A percentile compares a stretch with the other conserved stretches of the same genome.
Conservation (phyloP, 805 yeast genomes). For the Zygosaccharomyces siamensis region DNA sequence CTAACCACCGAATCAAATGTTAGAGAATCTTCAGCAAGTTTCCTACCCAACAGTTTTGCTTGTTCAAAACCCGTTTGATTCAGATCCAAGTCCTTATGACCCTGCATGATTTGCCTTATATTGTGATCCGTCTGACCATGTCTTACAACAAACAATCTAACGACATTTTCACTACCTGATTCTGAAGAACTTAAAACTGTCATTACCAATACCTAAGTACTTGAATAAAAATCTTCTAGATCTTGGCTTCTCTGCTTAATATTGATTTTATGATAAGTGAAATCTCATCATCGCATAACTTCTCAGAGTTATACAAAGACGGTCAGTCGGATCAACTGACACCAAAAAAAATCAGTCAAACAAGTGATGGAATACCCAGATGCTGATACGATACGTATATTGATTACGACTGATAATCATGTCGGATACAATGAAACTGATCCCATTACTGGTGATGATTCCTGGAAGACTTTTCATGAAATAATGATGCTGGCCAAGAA, state of each 20-base stretch:
- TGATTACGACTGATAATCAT: conserved; percentile 92
- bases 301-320: background rate
- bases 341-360: background rate
- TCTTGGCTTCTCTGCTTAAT: background rate
- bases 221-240: background rate
- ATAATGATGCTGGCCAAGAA: conserved; percentile 65
- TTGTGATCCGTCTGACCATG: conserved; percentile 86
- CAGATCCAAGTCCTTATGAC: conserved; percentile 62
- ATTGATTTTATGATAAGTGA: background rate
- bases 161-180: conserved; percentile 35
- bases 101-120: conserved; percentile 64
- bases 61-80: conserved; percentile 60
- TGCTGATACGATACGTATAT: conserved; percentile 63
- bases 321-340: background rate
- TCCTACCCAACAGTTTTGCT: conserved; percentile 49
- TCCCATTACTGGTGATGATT: conserved; percentile 84
- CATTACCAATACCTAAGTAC: background rate
- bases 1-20: conserved; percentile 36
- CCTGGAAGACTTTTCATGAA: conserved; percentile 84
- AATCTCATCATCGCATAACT: background rate
- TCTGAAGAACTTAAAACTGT: background rate
- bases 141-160: conserved; percentile 60
- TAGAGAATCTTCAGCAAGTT: conserved; percentile 30
- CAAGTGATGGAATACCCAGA: conserved; percentile 27
- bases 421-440: conserved; percentile 90